Evolutionary conservation across 2,329 filamentous ascomycete species (phyloP), one percentile per base, ranked within the genome.

Genomic region (Cytospora paraplurivora): DNA sequence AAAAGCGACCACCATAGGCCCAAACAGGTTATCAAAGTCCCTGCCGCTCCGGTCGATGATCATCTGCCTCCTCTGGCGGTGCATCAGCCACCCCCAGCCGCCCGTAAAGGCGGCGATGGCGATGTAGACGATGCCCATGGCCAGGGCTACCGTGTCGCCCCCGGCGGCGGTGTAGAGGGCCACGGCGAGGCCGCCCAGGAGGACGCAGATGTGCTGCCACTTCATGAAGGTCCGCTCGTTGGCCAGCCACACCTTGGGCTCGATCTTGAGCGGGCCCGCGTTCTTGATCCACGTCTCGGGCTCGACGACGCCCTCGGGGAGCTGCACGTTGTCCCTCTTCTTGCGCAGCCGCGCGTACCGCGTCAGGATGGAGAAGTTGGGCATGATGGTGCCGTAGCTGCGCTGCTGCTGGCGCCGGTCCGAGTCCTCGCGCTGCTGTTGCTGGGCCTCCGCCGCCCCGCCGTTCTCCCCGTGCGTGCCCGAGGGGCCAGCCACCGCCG

Each of bases 171-270:
- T 94, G 78, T 94, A 97, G 34, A 99, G 79, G 27, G 89, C 91
- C 13, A 99, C 80, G 0, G 92, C 91, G 35, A 99, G 78, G 27
- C 89, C 88, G 44, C 93, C 93, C 32, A 99, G 87, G 15, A 99
- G 82, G 56, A 99, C 87, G 66, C 88, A 89, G 71, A 99, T 93
- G 75, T 98, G 93, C 80, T 98, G 92, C 95, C 95, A 99, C 77
- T 97, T 98, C 76, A 99, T 89, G 74, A 97, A 99, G 0, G 95
- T 99, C 66, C 95, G 89, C 78, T 99, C 94, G 76, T 99, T 99
- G 61, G 95, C 95, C 63, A 99, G 88, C 94, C 95, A 99, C 35
- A 99, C 94, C 78, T 99, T 99, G 66, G 92, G 93, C 79, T 99
- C 95, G 63, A 99, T 92, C 73, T 93, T 90, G 68, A 98, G 85